Conservation (phyloP, 1,284 basidiomycete genomes). For the Fomitopsis schrenkii region DNA sequence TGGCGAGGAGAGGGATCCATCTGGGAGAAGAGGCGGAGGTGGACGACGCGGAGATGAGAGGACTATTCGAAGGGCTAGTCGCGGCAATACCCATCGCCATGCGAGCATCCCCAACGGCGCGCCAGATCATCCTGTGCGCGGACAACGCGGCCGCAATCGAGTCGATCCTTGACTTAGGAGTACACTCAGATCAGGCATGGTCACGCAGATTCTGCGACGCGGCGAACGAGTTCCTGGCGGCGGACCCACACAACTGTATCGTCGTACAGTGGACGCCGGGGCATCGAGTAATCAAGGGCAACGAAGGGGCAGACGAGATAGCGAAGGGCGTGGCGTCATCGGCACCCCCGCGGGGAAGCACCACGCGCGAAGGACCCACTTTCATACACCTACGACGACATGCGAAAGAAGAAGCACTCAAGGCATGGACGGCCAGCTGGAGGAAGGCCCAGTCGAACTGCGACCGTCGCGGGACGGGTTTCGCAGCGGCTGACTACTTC, state of each 20-base stretch:
- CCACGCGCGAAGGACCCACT: neutral
- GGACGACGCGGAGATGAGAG: constrained; percentile 26
- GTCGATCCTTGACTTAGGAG: constrained; percentile 13
- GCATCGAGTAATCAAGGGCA: constrained; percentile 25
- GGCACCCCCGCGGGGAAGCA: neutral
- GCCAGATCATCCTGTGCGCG: constrained; percentile 17
- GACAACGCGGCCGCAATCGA: constrained; percentile 17
- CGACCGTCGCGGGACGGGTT: constrained; percentile 10
- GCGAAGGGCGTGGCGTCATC: constrained; percentile 22
- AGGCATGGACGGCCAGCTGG: constrained; percentile 1
- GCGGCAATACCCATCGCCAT: neutral
- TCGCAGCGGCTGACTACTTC: constrained; percentile 22
- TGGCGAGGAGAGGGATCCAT: constrained; percentile 12
- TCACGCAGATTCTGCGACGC: constrained; percentile 12
- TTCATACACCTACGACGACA: neutral
- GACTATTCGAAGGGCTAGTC: neutral
- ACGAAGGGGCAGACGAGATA: constrained; percentile 26
- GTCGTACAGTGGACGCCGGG: constrained; percentile 25
- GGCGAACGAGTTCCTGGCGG: constrained; percentile 15
- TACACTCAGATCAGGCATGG: constrained; percentile 14
- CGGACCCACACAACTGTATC: constrained; percentile 10
- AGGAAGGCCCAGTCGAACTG: neutral
- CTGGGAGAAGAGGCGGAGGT: constrained; percentile 24
- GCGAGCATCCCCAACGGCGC: neutral
- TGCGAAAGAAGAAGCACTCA: constrained; percentile 12